phyloP scores from a whole-genome alignment of 805 yeast genomes.

The Myxozyma geophila region DNA sequence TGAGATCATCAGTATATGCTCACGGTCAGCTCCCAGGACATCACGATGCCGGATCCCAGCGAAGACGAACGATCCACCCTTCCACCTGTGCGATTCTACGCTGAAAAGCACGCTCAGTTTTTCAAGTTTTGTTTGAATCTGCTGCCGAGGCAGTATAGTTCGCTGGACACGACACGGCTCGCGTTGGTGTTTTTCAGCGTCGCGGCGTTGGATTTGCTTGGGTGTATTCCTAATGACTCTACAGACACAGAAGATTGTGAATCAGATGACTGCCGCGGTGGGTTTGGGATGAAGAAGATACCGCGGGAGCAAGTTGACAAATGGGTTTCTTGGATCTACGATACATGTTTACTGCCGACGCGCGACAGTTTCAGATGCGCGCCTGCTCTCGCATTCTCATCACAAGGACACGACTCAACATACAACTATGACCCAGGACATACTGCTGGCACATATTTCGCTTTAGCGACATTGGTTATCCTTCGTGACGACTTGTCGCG shows the following conservation, averaged over 20 bases:
- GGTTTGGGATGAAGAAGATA: slow-evolving; percentile 40
- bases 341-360: slow-evolving; percentile 29
- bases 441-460: slow-evolving; percentile 77
- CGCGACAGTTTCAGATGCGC: slow-evolving; percentile 65
- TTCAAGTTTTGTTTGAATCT: slow-evolving; percentile 56
- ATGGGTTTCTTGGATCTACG: slow-evolving; percentile 53
- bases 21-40: too few relatives aligned
- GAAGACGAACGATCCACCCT: not conserved
- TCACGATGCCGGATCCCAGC: too few relatives aligned
- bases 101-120: slow-evolving; percentile 44
- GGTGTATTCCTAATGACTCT: slow-evolving; percentile 34
- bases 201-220: slow-evolving; percentile 59
- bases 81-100: not conserved
- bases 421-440: slow-evolving; percentile 62
- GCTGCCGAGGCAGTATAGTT: slow-evolving; percentile 60
- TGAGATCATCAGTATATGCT: too few relatives aligned
- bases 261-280: not conserved
- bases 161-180: slow-evolving; percentile 70
- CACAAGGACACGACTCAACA: slow-evolving; percentile 12
- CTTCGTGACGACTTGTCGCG: slow-evolving; percentile 44
- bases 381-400: slow-evolving; percentile 39
- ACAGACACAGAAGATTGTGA: not conserved
- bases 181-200: slow-evolving; percentile 74
- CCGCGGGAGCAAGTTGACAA: slow-evolving; percentile 41
- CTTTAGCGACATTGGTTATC: slow-evolving; percentile 60